Base-by-base conservation (phyloP, 495 filamentous ascomycete species). In the Penicillium goetzii region DNA sequence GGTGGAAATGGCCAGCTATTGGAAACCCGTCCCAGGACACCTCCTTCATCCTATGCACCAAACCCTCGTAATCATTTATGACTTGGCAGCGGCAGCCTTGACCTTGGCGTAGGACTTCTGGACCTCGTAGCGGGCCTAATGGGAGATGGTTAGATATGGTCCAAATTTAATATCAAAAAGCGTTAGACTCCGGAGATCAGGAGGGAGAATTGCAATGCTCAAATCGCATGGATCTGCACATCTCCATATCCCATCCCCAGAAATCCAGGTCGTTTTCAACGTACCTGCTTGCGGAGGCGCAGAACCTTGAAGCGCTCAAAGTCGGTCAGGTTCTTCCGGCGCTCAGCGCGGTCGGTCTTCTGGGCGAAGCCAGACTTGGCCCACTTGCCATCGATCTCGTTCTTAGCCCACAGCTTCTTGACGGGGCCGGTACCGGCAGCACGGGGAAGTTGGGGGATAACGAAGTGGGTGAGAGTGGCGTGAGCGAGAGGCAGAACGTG, bases 251-350 rank as follows among this genome's bases (percentile, higher is more conserved):
- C 43, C 53, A 51, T 36, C 26, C 21, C 26, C 9, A 41, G 10
- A 25, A 25, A 23, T 47, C 19, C 43, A 47, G 14, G 50, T n/a
- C 50, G 28, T 19, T 34, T 6, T 36, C 53, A 55, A 83, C 86
- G 65, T 81, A 89, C 87, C 90, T 97, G 93, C 89, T 98, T 98
- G 88, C 90, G 92, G 82, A 97, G 84, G 78, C 92, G 85, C 86
- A 98, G 85, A 69, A 98, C 93, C 89, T 98, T 97, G 91, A 98
- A 99, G 74, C 95, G 89, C 86, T 99, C 96, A 78, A 99, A 98
- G 85, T 99, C 96, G 83, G 86, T 94, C 65, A 99, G 85, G 70
- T 88, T 88, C 81, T 87, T 89, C 83, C 96, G 89, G 85, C 92
- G 92, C 83, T 92, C 86, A 69, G 84, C 83, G 79, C 88, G 85